phyloP scores from a whole-genome alignment of 805 yeast genomes.

The Priceomyces melissophilus region DNA sequence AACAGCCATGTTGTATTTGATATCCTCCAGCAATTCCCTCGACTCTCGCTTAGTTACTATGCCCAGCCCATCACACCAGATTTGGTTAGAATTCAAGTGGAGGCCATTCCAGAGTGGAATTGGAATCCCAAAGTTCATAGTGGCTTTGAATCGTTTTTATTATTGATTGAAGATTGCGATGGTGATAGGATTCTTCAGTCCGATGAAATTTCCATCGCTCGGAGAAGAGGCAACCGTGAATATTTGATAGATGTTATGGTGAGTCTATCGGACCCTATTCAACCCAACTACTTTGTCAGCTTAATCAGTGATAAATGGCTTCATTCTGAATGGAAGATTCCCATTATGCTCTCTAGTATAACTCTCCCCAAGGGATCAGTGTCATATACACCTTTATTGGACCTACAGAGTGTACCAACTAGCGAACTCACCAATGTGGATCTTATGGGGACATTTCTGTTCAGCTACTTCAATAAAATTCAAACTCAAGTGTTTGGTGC shows the following conservation, averaged over 20 bases:
- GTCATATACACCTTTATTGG: constrained; percentile 57
- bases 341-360: constrained; percentile 53
- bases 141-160: constrained; percentile 57
- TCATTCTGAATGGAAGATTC: constrained; percentile 61
- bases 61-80: constrained; percentile 78
- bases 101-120: constrained; percentile 66
- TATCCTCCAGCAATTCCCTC: constrained; percentile 70
- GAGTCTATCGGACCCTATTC: constrained; percentile 51
- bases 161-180: constrained; percentile 79
- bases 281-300: constrained; percentile 71
- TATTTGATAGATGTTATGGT: constrained; percentile 65
- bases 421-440: constrained; percentile 47
- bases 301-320: constrained; percentile 83
- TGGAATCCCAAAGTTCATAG: constrained; percentile 75
- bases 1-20: constrained; percentile 59
- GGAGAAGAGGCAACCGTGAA: constrained; percentile 48
- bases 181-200: constrained; percentile 69
- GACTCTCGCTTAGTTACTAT: constrained; percentile 51
- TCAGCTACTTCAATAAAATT: constrained; percentile 60
- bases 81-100: constrained; percentile 62
- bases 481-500: constrained; percentile 71
- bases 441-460: constrained; percentile 44
- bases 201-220: constrained; percentile 52
- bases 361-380: constrained; percentile 63
- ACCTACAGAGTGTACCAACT: constrained; percentile 47